These are phyloP conservation scores for Cytospora chrysosperma DNA, from an alignment of 2,329 filamentous ascomycete genomes.

Conservation along the genomic window DNA sequence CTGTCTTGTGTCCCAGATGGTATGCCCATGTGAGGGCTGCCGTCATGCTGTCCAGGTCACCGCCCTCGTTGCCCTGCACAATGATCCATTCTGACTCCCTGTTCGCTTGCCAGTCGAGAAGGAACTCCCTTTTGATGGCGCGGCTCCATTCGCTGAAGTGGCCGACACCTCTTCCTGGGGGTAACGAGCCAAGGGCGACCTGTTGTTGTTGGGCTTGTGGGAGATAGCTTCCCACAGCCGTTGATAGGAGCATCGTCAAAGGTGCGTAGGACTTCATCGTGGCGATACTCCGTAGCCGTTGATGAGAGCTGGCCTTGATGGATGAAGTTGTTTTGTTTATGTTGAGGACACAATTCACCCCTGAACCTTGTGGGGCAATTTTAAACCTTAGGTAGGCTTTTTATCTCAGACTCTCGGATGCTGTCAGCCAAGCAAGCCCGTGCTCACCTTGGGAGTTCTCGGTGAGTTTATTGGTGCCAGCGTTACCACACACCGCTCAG, in stretches of 20 bases:
- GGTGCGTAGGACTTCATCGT: slow-evolving; percentile 1
- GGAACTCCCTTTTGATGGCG: slow-evolving; percentile 44
- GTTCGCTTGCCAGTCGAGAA: slow-evolving; percentile 47
- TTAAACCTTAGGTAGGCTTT: not conserved
- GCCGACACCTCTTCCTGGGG: slow-evolving; percentile 37
- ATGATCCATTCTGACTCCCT: slow-evolving; percentile 43
- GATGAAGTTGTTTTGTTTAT: not conserved
- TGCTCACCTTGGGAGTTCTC: not conserved
- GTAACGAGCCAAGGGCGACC: slow-evolving; percentile 4
- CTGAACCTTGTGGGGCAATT: not conserved
- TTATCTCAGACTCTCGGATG: not conserved
- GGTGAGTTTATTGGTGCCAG: not conserved
- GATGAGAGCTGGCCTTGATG: not conserved
- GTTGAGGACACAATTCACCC: not conserved
- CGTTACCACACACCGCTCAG: not conserved
- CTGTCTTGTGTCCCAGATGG: slow-evolving; percentile 44
- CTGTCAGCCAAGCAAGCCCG: not conserved
- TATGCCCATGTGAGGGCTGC: slow-evolving; percentile 48
- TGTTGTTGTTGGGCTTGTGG: slow-evolving; percentile 8
- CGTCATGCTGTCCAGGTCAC: slow-evolving; percentile 44
- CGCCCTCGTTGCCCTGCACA: slow-evolving; percentile 46
- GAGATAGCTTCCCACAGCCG: not conserved
- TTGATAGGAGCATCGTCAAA: slow-evolving; percentile 10
- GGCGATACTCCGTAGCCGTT: not conserved
- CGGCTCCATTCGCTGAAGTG: slow-evolving; percentile 50